Base-by-base conservation (phyloP, 2,329 filamentous ascomycete species). In the Ceratocystis cubensis region DNA sequence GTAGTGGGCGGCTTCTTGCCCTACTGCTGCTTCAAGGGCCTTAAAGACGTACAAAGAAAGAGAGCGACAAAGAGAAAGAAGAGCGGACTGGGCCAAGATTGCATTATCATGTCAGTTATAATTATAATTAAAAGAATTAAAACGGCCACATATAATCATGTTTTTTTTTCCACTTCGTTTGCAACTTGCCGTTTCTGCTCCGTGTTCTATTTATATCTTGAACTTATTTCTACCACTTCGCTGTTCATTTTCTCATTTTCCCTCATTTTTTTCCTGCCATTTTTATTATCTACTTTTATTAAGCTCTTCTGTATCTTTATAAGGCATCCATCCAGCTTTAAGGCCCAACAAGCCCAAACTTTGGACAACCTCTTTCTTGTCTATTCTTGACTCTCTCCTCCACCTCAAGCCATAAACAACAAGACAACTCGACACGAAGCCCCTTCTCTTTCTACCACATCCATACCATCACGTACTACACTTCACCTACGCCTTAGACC, bases 271-370 rank as follows among this genome's bases (percentile, higher is more conserved):
- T 13, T 37, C 28, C 48, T 46, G 44, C 62, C 37, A 44, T 53
- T 50, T 37, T 8, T 63, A 13, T 63, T 63, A 41, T 41, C 48
- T n/a, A 8, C 48, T 25, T 20, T 20, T 20, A 17, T 25, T 20
- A 53, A n/a, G 22, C 56, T 59, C 25, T 59, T n/a, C 56, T 59
- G 56, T 37, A 59, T 30, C 30, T 59, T 59, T 59, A 59, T 59
- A 59, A 59, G 56, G 56, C 56, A 33, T 59, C 28, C 53, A 30
- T 57, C 53, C 30, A 30, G 8, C 56, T 30, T 17, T 33, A n/a
- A 28, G 37, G 56, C 56, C 15, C 28, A 33, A n/a, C 28, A 59
- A 33, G 25, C 56, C 56, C 56, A 6, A 46, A 63, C 41, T 48
- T 41, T 6, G 20, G 10, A 25, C 46, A 25, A 8, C 61, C 44